Evolutionary conservation across 352 stramenopile genomes (phyloP).

Genomic region (Hyaloperonospora brassicae): DNA sequence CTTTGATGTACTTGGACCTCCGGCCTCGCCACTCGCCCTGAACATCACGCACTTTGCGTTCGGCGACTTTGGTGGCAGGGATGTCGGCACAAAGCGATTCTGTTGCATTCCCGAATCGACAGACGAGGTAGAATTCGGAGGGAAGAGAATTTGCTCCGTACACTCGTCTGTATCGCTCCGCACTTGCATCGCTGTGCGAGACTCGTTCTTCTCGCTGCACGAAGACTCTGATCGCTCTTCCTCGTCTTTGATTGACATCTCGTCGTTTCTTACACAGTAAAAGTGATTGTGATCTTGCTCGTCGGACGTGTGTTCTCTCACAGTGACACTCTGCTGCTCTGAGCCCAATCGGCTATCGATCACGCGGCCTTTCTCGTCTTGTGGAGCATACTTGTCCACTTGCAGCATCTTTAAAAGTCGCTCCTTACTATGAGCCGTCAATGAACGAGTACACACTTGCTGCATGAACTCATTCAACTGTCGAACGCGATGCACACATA

Average conservation of each 20-base stretch:
- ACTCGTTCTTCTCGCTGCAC: conserved; percentile 16
- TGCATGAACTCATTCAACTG: conserved; percentile 68
- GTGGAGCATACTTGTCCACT: conserved; percentile 41
- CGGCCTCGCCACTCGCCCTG: conserved; percentile 6
- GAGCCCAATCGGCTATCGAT: conserved; percentile 19
- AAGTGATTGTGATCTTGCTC: conserved; percentile 12
- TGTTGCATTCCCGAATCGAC: conserved; percentile 6
- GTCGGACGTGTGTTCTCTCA: conserved; percentile 19
- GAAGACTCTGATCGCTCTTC: conserved; percentile 11
- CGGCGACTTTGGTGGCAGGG: conserved; percentile 10
- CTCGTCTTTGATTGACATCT: conserved; percentile 4
- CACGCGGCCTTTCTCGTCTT: conserved; percentile 20
- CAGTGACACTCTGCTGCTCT: conserved; percentile 18
- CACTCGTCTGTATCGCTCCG: conserved; percentile 1
- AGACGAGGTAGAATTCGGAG: conserved; percentile 3
- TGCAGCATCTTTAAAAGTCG: conserved; percentile 50
- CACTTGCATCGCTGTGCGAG: background rate
- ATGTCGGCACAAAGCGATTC: conserved; percentile 10
- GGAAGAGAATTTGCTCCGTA: conserved; percentile 11
- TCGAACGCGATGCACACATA: background rate
- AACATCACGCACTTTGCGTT: conserved; percentile 25
- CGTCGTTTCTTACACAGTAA: conserved; percentile 9
- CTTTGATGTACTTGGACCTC: conserved; percentile 9
- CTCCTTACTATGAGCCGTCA: conserved; percentile 38
- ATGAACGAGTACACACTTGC: conserved; percentile 31